phyloP scores from a whole-genome alignment of 2,329 filamentous ascomycete species.

The Aspergillus fumigatiaffinis region DNA sequence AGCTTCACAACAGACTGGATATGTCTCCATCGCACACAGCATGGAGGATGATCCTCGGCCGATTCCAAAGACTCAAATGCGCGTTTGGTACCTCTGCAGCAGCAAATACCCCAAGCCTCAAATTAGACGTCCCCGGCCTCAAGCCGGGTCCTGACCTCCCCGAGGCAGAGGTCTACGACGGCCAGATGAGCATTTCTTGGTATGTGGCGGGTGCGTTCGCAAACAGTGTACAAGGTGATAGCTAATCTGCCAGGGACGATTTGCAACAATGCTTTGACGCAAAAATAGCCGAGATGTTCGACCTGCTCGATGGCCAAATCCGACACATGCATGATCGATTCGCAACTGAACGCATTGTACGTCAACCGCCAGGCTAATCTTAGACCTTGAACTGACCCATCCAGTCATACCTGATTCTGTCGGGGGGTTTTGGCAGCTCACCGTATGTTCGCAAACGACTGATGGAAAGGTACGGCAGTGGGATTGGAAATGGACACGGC shows the following conservation, averaged over 20 bases:
- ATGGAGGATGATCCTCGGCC: conserved; percentile 28
- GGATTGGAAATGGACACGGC: conserved; percentile 7
- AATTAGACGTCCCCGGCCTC: conserved; percentile 26
- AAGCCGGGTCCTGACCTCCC: conserved; percentile 16
- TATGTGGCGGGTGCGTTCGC: conserved; percentile 5
- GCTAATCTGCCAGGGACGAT: conserved; percentile 10
- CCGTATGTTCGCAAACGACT: conserved; percentile 27
- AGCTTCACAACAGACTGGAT: conserved; percentile 15
- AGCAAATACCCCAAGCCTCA: conserved; percentile 20
- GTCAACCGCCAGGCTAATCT: background rate
- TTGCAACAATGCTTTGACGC: conserved; percentile 20
- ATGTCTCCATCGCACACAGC: conserved; percentile 17
- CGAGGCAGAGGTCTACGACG: conserved; percentile 24
- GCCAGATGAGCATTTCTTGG: conserved; percentile 29
- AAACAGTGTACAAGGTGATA: background rate
- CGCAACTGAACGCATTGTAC: conserved; percentile 25
- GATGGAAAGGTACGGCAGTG: conserved; percentile 17
- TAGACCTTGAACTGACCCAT: background rate
- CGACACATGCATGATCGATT: conserved; percentile 19
- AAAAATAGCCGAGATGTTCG: conserved; percentile 27
- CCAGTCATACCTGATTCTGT: conserved; percentile 29
- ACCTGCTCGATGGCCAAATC: conserved; percentile 23
- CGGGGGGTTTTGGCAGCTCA: conserved; percentile 33
- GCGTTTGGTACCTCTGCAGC: conserved; percentile 25
- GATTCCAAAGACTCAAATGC: conserved; percentile 33